Conservation (phyloP, 306 rosid species). For the Fagus sylvatica region DNA sequence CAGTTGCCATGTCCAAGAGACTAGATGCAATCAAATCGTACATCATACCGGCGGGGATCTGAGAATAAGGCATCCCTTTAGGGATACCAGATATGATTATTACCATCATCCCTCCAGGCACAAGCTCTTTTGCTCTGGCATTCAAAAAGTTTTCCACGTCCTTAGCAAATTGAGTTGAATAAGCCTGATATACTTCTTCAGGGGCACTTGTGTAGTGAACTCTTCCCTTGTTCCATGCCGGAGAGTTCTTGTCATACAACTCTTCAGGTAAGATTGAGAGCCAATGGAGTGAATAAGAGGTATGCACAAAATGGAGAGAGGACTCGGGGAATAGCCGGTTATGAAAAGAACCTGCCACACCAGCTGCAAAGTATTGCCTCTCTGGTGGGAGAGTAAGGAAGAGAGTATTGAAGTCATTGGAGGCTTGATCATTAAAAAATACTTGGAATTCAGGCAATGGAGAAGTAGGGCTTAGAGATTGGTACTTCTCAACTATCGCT, state of each 20-base stretch:
- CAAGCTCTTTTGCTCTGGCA: slow-evolving; percentile 48
- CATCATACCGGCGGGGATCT: slow-evolving; percentile 16
- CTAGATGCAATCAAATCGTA: slow-evolving; percentile 31
- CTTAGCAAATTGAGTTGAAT: slow-evolving; percentile 31
- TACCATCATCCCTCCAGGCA: slow-evolving; percentile 46
- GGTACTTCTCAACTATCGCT: slow-evolving; percentile 32
- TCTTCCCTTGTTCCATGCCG: slow-evolving; percentile 47
- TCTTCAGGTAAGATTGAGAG: slow-evolving; percentile 36
- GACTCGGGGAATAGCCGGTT: slow-evolving; percentile 35
- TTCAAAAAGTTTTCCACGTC: slow-evolving; percentile 34
- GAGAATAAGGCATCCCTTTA: slow-evolving; percentile 23
- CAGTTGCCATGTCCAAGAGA: slow-evolving; percentile 45
- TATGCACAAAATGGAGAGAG: slow-evolving; percentile 38
- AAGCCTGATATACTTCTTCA: slow-evolving; percentile 33
- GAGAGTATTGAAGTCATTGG: slow-evolving; percentile 49
- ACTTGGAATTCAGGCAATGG: slow-evolving; percentile 38
- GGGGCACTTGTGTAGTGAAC: slow-evolving; percentile 43
- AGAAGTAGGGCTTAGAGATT: neutral
- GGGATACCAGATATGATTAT: slow-evolving; percentile 35
- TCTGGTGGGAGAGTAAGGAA: slow-evolving; percentile 37
- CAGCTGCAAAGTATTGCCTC: slow-evolving; percentile 29
- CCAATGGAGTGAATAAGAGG: slow-evolving; percentile 32
- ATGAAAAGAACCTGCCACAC: slow-evolving; percentile 49
- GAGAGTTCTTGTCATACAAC: slow-evolving; percentile 19
- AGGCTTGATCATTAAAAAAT: slow-evolving; percentile 39